A percentile compares a stretch with the other conserved stretches of the same genome.
Conservation (phyloP, 495 filamentous ascomycete species). For the Wilcoxina mikolae region DNA sequence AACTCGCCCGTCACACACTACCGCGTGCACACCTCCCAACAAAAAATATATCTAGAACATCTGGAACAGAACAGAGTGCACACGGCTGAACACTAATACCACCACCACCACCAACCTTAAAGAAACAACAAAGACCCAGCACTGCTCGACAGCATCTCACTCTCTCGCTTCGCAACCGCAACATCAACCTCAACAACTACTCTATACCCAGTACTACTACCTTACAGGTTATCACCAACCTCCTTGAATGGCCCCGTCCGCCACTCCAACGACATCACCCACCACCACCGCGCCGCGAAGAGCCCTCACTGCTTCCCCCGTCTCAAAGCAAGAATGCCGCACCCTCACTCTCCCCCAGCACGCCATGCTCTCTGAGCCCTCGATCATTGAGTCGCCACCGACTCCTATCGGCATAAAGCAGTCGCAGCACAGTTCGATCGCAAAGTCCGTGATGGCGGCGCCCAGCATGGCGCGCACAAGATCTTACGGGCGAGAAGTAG, state of each 20-base stretch:
- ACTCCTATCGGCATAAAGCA: conserved; percentile 15
- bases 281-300: not conserved
- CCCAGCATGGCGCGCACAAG: conserved; percentile 18
- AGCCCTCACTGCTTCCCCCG: not conserved
- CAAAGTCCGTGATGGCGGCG: conserved; percentile 42
- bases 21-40: not conserved
- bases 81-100: not conserved
- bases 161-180: not conserved
- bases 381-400: not conserved
- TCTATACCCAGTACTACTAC: conserved; percentile 25
- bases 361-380: not conserved
- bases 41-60: not conserved
- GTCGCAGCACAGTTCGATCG: conserved; percentile 40
- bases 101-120: not conserved
- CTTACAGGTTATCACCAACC: conserved; percentile 8
- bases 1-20: too few relatives aligned
- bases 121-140: not conserved
- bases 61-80: not conserved
- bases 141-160: not conserved
- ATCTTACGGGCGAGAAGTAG: too few relatives aligned
- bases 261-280: not conserved
- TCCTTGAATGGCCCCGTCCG: not conserved
- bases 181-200: not conserved
- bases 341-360: not conserved
- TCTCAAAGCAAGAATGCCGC: not conserved